Evolutionary conservation across 805 yeast genomes (phyloP).

Genomic region (Vanderwaltozyma tropicalis): DNA sequence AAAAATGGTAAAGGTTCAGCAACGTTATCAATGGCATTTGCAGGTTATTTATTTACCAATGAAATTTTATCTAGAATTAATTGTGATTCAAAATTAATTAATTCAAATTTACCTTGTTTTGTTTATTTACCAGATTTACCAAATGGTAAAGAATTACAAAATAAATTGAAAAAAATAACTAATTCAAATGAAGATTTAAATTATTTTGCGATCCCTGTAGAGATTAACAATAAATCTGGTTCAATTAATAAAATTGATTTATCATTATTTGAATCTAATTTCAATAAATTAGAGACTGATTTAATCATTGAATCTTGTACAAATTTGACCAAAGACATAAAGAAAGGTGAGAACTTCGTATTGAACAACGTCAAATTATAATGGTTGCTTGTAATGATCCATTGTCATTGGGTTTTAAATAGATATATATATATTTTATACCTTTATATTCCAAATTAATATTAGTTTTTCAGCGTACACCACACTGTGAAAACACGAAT

Average conservation of each 20-base stretch:
- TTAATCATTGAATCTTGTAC: slow-evolving; percentile 43
- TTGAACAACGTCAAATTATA: slow-evolving; percentile 16
- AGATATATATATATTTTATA: too few relatives aligned
- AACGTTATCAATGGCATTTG: slow-evolving; percentile 78
- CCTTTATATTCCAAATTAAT: too few relatives aligned
- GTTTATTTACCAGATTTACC: slow-evolving; percentile 45
- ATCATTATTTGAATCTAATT: slow-evolving; percentile 34
- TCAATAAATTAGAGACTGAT: slow-evolving; percentile 40
- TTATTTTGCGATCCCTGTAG: slow-evolving; percentile 55
- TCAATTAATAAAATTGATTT: slow-evolving; percentile 46
- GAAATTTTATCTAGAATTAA: slow-evolving; percentile 40
- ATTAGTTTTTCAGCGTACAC: too few relatives aligned
- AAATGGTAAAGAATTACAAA: slow-evolving; percentile 36
- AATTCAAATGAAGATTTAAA: slow-evolving; percentile 17
- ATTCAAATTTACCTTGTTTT: slow-evolving; percentile 37
- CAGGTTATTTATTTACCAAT: slow-evolving; percentile 67
- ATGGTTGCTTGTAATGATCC: too few relatives aligned
- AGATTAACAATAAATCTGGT: slow-evolving; percentile 32
- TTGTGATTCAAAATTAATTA: slow-evolving; percentile 10
- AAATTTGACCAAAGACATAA: slow-evolving; percentile 45
- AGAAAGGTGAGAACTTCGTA: slow-evolving; percentile 47
- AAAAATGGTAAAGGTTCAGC: slow-evolving; percentile 80
- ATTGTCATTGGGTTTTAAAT: too few relatives aligned
- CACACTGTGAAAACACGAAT: too few relatives aligned
- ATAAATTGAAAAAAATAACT: slow-evolving; percentile 17